Evolutionary conservation across 768 basidiomycete genomes (phyloP), one percentile per base, ranked within the genome.

Genomic region (Pleurotus tuber-regium): DNA sequence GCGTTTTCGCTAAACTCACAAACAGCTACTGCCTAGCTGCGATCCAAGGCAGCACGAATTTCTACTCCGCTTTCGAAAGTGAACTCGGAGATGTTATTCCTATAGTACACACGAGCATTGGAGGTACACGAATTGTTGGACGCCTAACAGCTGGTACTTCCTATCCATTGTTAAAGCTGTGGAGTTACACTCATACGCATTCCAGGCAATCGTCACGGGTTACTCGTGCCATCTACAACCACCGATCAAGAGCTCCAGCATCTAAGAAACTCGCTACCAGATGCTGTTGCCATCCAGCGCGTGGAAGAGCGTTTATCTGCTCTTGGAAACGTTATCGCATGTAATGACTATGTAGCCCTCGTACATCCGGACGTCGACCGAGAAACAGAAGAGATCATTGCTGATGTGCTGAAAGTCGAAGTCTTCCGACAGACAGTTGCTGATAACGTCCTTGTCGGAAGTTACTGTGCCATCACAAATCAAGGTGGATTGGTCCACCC

Each of bases 361-460:
- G 97, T 98, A 21, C 97, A 99, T 68, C 97, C 97, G 6, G 97
- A 99, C 59, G 74, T 98, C 54, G 97, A 98, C 72, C 84, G 97
- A 55, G 97, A 98, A 71, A 99, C 97, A 19, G 97, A 99, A 66
- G 97, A 99, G 70, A 98, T 99, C 73, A 98, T 99, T 70, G 97
- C 97, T 24, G 97, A 99, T 67, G 92, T 97, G 16, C 82, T 99
- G 59, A 98, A 98, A 70, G 97, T 98, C 55, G 97, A 99, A 67
- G 97, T 98, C 4, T 99, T 99, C 75, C 79, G 97, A 42, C 97
- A 99, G 69, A 99, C 94, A 8, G 78, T 99, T 58, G 97, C 97
- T 10, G 88, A 92, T 59, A 98, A 98, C 71, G 95, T 95, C 43
- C 83, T 99, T 39, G 96, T 98, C 35, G 97, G 97, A 33, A 91